Conservation (phyloP, 495 filamentous ascomycete genomes). For the Lasiosphaeria ovina region DNA sequence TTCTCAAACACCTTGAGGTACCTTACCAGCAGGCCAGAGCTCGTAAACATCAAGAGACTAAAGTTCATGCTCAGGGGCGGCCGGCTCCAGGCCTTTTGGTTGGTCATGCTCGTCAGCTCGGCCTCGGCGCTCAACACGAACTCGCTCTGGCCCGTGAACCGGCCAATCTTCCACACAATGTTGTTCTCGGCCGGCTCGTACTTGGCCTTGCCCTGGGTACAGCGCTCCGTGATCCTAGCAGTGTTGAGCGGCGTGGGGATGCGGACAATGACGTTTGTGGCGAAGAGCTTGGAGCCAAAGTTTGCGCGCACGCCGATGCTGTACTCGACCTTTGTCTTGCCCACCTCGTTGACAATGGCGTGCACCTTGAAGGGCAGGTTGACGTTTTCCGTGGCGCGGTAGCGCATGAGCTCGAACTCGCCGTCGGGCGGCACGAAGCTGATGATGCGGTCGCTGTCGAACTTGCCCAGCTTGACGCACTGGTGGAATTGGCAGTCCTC, state of each 20-base stretch:
- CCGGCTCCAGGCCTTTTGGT: conserved; percentile 95
- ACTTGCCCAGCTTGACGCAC: conserved; percentile 96
- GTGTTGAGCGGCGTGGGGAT: conserved; percentile 97
- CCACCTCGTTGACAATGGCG: conserved; percentile 95
- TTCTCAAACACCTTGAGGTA: conserved; percentile 99
- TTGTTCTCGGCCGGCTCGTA: conserved; percentile 98
- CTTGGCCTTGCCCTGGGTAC: conserved; percentile 93
- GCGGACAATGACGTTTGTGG: conserved; percentile 93
- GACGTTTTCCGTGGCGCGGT: conserved; percentile 99
- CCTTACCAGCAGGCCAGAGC: conserved; percentile 82
- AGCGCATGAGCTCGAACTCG: conserved; percentile 98
- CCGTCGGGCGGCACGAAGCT: conserved; percentile 97
- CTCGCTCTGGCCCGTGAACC: conserved; percentile 94
- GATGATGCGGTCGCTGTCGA: conserved; percentile 96
- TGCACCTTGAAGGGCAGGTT: conserved; percentile 99
- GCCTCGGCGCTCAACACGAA: conserved; percentile 94
- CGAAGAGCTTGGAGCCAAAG: conserved; percentile 93
- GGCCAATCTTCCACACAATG: conserved; percentile 98
- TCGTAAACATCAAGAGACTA: conserved; percentile 96
- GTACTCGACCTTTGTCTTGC: conserved; percentile 97
- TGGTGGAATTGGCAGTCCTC: conserved; percentile 99
- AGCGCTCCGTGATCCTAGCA: conserved; percentile 88
- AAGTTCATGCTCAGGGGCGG: conserved; percentile 92
- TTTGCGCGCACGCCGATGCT: conserved; percentile 97
- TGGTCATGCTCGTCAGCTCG: conserved; percentile 91